Conservation (phyloP, 768 basidiomycete genomes). For the Leccinum obscurum region DNA sequence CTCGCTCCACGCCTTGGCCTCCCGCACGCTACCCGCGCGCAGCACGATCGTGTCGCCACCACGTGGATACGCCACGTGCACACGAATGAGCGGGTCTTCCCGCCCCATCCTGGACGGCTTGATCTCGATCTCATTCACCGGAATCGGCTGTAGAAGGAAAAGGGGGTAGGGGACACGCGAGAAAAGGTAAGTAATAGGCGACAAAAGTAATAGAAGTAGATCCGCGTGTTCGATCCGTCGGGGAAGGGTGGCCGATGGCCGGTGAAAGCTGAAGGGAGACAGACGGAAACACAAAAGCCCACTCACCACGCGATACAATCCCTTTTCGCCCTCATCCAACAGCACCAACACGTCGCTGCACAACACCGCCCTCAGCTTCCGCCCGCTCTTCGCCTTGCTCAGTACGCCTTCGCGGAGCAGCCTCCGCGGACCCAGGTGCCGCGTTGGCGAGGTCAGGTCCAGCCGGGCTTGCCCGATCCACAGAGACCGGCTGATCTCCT, state of each 20-base stretch:
- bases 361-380: constrained; percentile 73
- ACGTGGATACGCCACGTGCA: constrained; percentile 66
- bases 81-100: constrained; percentile 69
- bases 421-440: constrained; percentile 76
- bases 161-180: background rate
- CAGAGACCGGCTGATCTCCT: constrained; percentile 70
- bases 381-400: constrained; percentile 80
- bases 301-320: constrained; percentile 82
- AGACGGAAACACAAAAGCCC: background rate
- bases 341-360: constrained; percentile 91
- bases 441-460: constrained; percentile 89
- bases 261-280: no score
- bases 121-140: constrained; percentile 64
- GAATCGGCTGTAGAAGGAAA: constrained; percentile 60
- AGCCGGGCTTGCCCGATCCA: constrained; percentile 89
- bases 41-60: constrained; percentile 71
- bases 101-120: constrained; percentile 48
- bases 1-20: constrained; percentile 55
- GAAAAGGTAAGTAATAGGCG: background rate
- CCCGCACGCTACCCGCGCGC: constrained; percentile 55
- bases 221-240: background rate
- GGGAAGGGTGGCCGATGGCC: background rate
- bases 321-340: constrained; percentile 67
- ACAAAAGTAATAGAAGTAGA: background rate
- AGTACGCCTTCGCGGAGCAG: constrained; percentile 79